Evolutionary conservation across 208 protist species (phyloP).

Genomic region (Leishmania mexicana): DNA sequence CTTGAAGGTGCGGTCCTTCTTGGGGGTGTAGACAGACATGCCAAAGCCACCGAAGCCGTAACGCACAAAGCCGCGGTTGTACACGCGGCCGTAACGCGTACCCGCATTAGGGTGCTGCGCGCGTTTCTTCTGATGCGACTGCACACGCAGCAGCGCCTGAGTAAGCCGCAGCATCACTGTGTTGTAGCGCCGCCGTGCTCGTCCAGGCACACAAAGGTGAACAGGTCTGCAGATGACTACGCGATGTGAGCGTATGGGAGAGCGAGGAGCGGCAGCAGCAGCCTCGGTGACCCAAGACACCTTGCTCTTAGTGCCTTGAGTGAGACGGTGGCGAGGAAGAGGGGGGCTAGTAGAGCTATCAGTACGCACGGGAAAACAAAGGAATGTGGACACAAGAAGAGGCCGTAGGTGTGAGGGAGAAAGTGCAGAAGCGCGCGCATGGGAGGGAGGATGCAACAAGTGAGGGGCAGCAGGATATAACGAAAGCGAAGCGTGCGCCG

Average conservation of each 20-base stretch:
- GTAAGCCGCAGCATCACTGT: constrained; percentile 81
- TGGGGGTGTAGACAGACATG: constrained; percentile 86
- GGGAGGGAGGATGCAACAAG: background rate
- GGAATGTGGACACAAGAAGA: background rate
- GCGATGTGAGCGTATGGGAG: constrained; percentile 5
- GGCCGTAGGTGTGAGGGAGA: background rate
- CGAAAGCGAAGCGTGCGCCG: background rate
- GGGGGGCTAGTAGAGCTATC: background rate
- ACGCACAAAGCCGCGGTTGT: constrained; percentile 86
- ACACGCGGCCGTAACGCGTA: constrained; percentile 87
- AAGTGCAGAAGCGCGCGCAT: background rate
- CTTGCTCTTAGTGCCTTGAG: background rate
- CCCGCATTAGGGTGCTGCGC: constrained; percentile 83
- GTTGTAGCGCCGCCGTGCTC: background rate
- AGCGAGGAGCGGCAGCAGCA: background rate
- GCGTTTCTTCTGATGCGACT: constrained; percentile 88
- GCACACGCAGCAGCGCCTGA: constrained; percentile 53
- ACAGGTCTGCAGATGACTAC: background rate
- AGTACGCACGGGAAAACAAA: too few relatives aligned
- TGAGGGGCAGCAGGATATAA: background rate
- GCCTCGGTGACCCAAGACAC: background rate
- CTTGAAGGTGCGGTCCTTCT: constrained; percentile 81
- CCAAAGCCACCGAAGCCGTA: constrained; percentile 91
- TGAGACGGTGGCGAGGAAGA: too few relatives aligned
- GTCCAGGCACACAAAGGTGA: background rate